These are phyloP conservation scores for Boletellus ananiceps DNA, from an alignment of 768 basidiomycete species.

Conservation along the genomic window DNA sequence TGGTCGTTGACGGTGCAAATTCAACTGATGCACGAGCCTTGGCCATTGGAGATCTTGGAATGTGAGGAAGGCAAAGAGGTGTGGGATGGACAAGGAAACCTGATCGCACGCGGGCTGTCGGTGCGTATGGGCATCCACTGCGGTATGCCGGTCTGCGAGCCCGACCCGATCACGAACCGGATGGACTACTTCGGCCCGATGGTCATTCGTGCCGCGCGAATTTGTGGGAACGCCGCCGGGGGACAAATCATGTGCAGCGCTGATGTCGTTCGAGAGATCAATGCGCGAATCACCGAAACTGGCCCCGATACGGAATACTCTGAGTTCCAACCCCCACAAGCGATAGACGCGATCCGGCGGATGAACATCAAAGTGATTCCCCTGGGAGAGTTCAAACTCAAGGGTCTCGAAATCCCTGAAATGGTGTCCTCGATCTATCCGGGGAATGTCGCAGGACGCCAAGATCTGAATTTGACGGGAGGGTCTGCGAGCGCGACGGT, in stretches of 20 bases:
- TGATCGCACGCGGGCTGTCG: conserved; percentile 84
- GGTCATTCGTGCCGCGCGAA: conserved; percentile 89
- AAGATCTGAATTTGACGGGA: conserved; percentile 45
- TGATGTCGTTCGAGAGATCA: conserved; percentile 80
- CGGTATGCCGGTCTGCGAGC: conserved; percentile 83
- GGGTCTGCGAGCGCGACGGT: conserved; percentile 10
- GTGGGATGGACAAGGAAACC: conserved; percentile 54
- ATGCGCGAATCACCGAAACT: conserved; percentile 50
- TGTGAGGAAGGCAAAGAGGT: conserved; percentile 86
- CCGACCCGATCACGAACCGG: conserved; percentile 84
- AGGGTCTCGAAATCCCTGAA: conserved; percentile 92
- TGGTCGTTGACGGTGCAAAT: conserved; percentile 88
- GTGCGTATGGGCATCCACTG: conserved; percentile 98
- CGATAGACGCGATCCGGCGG: conserved; percentile 69
- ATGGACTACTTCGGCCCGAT: conserved; percentile 99
- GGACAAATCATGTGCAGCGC: conserved; percentile 92
- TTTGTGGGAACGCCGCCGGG: conserved; percentile 77
- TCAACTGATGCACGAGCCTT: conserved; percentile 72
- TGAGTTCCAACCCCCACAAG: conserved; percentile 49
- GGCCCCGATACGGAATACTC: conserved; percentile 61
- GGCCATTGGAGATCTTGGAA: conserved; percentile 93
- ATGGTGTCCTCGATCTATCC: conserved; percentile 84
- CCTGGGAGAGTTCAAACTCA: conserved; percentile 90
- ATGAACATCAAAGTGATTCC: conserved; percentile 65
- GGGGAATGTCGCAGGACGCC: conserved; percentile 61